phyloP scores from a whole-genome alignment of 805 yeast genomes.

The Saturnispora saitoi region DNA sequence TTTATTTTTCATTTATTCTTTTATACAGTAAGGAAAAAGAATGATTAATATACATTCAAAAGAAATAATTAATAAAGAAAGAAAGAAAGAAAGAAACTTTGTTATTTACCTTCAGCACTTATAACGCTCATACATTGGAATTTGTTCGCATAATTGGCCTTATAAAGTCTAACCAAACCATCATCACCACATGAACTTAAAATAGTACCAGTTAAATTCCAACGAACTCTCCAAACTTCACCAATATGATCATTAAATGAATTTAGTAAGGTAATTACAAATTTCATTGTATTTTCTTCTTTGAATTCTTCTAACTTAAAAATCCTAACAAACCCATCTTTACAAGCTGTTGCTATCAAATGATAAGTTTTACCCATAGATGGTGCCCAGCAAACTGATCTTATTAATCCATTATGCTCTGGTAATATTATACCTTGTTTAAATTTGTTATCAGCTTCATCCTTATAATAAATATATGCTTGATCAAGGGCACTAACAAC shows the following conservation, averaged over 20 bases:
- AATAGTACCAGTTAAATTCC: conserved; percentile 93
- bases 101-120: conserved; percentile 37
- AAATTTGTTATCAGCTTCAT: conserved; percentile 40
- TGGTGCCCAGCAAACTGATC: conserved; percentile 95
- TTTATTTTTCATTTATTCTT: not conserved
- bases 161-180: conserved; percentile 88
- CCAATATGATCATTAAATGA: conserved; percentile 28
- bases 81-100: no score
- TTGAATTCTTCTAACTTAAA: conserved; percentile 55
- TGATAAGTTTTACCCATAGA: conserved; percentile 87
- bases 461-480: conserved; percentile 61
- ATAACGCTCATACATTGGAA: conserved; percentile 89
- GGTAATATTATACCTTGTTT: conserved; percentile 56
- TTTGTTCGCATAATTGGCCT: conserved; percentile 73
- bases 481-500: conserved; percentile 82
- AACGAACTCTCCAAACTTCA: conserved; percentile 89
- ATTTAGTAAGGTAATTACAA: conserved; percentile 21
- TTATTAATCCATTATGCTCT: conserved; percentile 78
- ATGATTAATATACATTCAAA: no score
- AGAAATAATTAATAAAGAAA: no score
- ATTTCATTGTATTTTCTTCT: conserved; percentile 13
- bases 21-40: not conserved
- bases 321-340: conserved; percentile 86
- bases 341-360: conserved; percentile 88
- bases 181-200: conserved; percentile 93